Evolutionary conservation across 768 basidiomycete species (phyloP).

Genomic region (Mycena kentingensis): DNA sequence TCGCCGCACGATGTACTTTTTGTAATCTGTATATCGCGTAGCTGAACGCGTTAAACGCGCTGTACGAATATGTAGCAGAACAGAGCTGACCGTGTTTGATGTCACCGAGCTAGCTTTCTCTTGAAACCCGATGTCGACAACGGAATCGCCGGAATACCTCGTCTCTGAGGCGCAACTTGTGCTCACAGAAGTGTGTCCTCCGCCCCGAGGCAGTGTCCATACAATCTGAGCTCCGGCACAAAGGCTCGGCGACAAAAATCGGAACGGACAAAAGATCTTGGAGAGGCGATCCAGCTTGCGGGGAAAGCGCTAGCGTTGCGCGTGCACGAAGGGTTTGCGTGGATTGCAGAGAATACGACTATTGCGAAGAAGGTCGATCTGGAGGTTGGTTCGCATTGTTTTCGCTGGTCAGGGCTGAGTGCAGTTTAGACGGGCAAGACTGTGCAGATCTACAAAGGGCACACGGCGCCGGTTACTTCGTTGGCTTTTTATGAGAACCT

Average conservation of each 20-base stretch:
- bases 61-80: no score
- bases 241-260: conserved; percentile 77
- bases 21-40: no score
- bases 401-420: no score
- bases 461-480: conserved; percentile 86
- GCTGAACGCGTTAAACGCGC: no score
- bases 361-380: conserved; percentile 73
- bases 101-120: no score
- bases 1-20: no score
- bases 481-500: conserved; percentile 67
- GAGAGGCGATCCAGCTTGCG: conserved; percentile 74
- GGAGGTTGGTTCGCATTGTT: conserved; percentile 51
- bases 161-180: conserved; percentile 72
- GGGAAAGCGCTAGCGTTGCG: conserved; percentile 76
- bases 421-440: conserved; percentile 74
- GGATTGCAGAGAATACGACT: conserved; percentile 88
- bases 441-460: conserved; percentile 74
- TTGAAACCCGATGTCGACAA: conserved; percentile 23
- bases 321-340: conserved; percentile 66
- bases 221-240: conserved; percentile 2
- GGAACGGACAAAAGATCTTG: conserved; percentile 66
- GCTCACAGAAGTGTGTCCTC: conserved; percentile 53
- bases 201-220: conserved; percentile 6
- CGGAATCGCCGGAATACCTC: conserved; percentile 57
- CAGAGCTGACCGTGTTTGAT: no score